Evolutionary conservation across 768 basidiomycete genomes (phyloP).

Genomic region (Tricholoma flavovirens): DNA sequence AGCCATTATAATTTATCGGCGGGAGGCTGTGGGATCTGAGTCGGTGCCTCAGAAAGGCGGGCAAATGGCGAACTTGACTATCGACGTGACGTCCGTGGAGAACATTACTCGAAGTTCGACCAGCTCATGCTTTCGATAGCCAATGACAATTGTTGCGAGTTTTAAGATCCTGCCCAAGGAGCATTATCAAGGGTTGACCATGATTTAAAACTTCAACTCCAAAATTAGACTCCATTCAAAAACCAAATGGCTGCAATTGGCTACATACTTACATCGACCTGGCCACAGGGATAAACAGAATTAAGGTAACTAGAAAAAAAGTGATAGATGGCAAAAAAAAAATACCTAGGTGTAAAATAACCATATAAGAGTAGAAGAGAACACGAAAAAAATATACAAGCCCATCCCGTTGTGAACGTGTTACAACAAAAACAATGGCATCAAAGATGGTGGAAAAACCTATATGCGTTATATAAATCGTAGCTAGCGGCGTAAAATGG

Average conservation of each 20-base stretch:
- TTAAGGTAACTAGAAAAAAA: background rate
- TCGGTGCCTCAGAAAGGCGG: background rate
- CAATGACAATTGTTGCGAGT: too few relatives aligned
- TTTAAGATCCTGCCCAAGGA: slow-evolving; percentile 9
- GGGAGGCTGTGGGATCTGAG: too few relatives aligned
- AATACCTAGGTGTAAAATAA: slow-evolving; percentile 1
- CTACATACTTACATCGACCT: background rate
- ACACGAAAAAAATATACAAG: slow-evolving; percentile 16
- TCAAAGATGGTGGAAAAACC: too few relatives aligned
- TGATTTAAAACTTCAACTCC: slow-evolving; percentile 12
- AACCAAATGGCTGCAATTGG: too few relatives aligned
- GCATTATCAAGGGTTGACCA: slow-evolving; percentile 17
- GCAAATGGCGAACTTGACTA: background rate
- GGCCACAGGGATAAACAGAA: background rate
- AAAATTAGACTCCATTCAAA: too few relatives aligned
- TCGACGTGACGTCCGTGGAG: background rate
- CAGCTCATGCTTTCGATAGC: too few relatives aligned
- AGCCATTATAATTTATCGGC: too few relatives aligned
- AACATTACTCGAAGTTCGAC: background rate
- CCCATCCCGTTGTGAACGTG: slow-evolving; percentile 14
- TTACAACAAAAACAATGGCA: slow-evolving; percentile 12
- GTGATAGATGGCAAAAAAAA: background rate
- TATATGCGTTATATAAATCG: slow-evolving; percentile 7
- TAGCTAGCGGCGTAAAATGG: too few relatives aligned
- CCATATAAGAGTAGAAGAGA: slow-evolving; percentile 17